Evolutionary conservation across 169 alveolate genomes (phyloP), one percentile per base, ranked within the genome.

Genomic region (Condylostoma magnum): DNA sequence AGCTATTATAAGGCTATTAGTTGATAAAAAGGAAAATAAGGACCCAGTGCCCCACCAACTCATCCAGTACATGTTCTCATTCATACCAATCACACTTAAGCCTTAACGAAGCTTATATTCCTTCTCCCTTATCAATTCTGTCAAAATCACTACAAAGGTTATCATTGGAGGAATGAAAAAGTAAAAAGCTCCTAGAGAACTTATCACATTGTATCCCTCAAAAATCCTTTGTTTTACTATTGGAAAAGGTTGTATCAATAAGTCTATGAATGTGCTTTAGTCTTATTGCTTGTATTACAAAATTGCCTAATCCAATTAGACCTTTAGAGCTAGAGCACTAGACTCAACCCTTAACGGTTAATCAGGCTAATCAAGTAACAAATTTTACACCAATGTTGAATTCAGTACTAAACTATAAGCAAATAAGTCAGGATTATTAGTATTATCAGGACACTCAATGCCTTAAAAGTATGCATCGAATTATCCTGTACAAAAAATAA

Each of bases 161-260:
- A 50, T 53, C 65, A 67, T 67, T 27, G 65, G 65, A 27, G 76
- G 76, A 22, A 67, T 67, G 44, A 28, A 67, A 27, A 67, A 67
- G 44, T 67, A 67, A 67, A 67, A 67, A 28, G 53, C 66, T 8
- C 76, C 76, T 20, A 36, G 20, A 4, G 27, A 43, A 1, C 52
- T 67, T 4, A 67, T 65, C 12, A 67, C 41, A 15, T 47, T 22
- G 22, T 46, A 67, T 0, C 65, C 76, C 10, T 67, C 30, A 15
- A 67, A 30, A 22, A 18, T 48, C 12, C 76, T 22, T 33, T 67
- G 46, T 30, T 15, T 20, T 27, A 53, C 36, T 5, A 10, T 51
- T 12, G 76, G 76, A 34, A 10, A 67, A 30, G 30, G 15, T 50
- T 67, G 66, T 10, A 31, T 65, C n/a, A 28, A 30, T 8, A 28